phyloP scores from a whole-genome alignment of 176 grass and related monocot genomes.

The Hordeum marinum region DNA sequence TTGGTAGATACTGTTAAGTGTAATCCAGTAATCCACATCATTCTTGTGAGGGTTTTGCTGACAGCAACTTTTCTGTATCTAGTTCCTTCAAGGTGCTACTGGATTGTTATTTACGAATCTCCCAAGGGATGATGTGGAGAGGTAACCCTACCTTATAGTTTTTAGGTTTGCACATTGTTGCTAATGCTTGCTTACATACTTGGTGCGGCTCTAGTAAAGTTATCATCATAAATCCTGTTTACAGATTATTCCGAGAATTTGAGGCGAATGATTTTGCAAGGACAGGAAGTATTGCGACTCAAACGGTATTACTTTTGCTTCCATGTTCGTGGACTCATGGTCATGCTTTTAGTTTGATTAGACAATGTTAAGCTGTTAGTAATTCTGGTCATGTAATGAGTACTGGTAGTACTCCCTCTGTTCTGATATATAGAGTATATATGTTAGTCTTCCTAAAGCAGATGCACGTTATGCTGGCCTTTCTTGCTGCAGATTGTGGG shows the following conservation, averaged over 20 bases:
- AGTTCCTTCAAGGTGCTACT: conserved; percentile 72
- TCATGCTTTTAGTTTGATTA: background rate
- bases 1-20: background rate
- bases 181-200: background rate
- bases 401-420: background rate
- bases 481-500: too few species aligned
- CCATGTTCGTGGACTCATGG: background rate
- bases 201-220: background rate
- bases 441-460: too few species aligned
- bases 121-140: conserved; percentile 78
- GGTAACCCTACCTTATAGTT: conserved; percentile 32
- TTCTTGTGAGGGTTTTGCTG: conserved; percentile 16
- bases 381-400: background rate
- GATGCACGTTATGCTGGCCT: too few species aligned
- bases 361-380: background rate
- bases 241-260: conserved; percentile 69
- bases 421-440: background rate
- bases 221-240: background rate
- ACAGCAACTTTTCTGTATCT: background rate
- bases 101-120: conserved; percentile 82
- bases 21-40: background rate
- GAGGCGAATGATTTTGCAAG: conserved; percentile 85
- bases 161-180: background rate
- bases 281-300: conserved; percentile 57
- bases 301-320: conserved; percentile 53